Evolutionary conservation across 495 filamentous ascomycete species (phyloP).

Genomic region (Podospora appendiculata): DNA sequence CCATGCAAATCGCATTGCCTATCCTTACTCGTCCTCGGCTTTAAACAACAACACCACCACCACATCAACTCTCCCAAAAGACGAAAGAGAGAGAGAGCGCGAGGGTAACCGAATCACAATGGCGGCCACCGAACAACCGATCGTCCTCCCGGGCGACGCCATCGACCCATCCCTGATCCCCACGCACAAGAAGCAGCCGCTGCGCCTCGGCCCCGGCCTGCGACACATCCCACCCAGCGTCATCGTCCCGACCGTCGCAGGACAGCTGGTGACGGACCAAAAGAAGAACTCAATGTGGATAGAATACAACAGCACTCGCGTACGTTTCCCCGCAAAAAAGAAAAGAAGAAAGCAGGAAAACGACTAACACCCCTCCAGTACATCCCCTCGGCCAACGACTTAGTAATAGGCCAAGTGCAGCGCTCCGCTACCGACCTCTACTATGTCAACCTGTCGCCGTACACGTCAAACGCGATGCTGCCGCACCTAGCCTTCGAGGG

Average conservation of each 20-base stretch:
- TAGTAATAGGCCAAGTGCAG: constrained; percentile 77
- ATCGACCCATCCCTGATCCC: constrained; percentile 59
- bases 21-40: too few relatives aligned
- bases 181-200: constrained; percentile 52
- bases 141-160: constrained; percentile 75
- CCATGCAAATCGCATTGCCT: too few relatives aligned
- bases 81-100: constrained; percentile 4
- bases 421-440: constrained; percentile 68
- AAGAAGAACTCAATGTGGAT: constrained; percentile 77
- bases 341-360: background rate
- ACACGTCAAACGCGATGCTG: constrained; percentile 67
- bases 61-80: background rate
- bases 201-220: constrained; percentile 82
- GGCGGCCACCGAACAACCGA: constrained; percentile 42
- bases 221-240: constrained; percentile 62
- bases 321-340: constrained; percentile 20
- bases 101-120: background rate
- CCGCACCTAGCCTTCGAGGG: constrained; percentile 86
- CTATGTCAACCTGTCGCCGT: constrained; percentile 49
- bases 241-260: constrained; percentile 70
- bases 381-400: constrained; percentile 65
- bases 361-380: constrained; percentile 48
- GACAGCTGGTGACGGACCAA: constrained; percentile 64
- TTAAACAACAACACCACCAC: background rate
- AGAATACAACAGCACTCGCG: constrained; percentile 59